phyloP scores from a whole-genome alignment of 768 basidiomycete genomes.

The Amanita rimosa region DNA sequence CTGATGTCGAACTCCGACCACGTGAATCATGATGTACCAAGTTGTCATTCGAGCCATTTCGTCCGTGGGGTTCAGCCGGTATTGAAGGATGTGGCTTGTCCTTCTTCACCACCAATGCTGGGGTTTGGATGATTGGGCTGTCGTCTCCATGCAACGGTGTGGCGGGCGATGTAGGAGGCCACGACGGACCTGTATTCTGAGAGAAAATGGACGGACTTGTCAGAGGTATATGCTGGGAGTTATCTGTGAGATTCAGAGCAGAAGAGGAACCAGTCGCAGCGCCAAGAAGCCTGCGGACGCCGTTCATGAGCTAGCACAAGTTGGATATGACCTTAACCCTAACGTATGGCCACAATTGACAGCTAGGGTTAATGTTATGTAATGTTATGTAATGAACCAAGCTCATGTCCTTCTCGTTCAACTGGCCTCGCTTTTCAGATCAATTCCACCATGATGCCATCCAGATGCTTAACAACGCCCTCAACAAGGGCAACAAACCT shows the following conservation, averaged over 20 bases:
- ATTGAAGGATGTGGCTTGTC: slow-evolving; percentile 3
- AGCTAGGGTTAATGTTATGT: slow-evolving; percentile 2
- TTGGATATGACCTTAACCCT: slow-evolving; percentile 11
- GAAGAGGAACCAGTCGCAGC: slow-evolving; percentile 19
- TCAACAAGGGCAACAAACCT: slow-evolving; percentile 95
- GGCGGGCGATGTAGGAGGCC: slow-evolving; percentile 7
- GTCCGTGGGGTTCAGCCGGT: background rate
- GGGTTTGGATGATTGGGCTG: background rate
- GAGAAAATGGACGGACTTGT: background rate
- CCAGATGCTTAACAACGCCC: slow-evolving; percentile 91
- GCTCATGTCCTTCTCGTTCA: slow-evolving; percentile 79
- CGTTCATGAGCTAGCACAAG: slow-evolving; percentile 41
- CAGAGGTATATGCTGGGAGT: background rate
- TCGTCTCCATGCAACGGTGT: slow-evolving; percentile 2
- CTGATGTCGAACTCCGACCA: slow-evolving; percentile 3
- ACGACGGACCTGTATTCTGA: background rate
- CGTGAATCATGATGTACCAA: background rate
- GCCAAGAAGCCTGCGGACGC: slow-evolving; percentile 55
- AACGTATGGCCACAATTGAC: slow-evolving; percentile 6
- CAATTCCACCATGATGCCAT: slow-evolving; percentile 95
- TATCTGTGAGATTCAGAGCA: background rate
- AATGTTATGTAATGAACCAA: slow-evolving; percentile 7
- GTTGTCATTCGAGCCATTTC: background rate
- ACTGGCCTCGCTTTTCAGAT: slow-evolving; percentile 96
- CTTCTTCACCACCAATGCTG: background rate